Evolutionary conservation across 768 basidiomycete species (phyloP).

Genomic region (Udeniomyces megalosporus): DNA sequence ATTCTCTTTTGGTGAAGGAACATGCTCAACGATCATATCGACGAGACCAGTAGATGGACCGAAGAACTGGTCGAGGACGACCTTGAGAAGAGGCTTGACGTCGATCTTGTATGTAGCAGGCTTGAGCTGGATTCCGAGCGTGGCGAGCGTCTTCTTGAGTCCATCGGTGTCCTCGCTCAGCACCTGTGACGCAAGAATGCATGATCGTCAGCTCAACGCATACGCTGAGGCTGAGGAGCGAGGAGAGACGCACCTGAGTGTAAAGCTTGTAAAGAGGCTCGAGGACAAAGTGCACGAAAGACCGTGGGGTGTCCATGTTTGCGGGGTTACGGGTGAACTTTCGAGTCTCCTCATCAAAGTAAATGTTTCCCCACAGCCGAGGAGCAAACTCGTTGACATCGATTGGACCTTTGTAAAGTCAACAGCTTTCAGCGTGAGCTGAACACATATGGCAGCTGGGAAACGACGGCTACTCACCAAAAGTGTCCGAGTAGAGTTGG

Average conservation of each 20-base stretch:
- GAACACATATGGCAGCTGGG: too few relatives aligned
- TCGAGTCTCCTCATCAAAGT: conserved; percentile 65
- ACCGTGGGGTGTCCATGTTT: conserved; percentile 47
- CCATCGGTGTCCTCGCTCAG: conserved; percentile 84
- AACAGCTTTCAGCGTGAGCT: not conserved
- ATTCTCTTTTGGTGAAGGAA: conserved; percentile 46
- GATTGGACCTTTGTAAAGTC: conserved; percentile 41
- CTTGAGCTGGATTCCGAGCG: conserved; percentile 70
- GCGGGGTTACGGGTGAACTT: conserved; percentile 72
- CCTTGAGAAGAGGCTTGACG: conserved; percentile 81
- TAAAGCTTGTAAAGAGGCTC: conserved; percentile 96
- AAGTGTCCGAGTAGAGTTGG: conserved; percentile 87
- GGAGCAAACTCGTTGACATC: conserved; percentile 74
- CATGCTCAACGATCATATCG: conserved; percentile 76
- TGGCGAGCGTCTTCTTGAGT: conserved; percentile 58
- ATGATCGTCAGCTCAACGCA: too few relatives aligned
- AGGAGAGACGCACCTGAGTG: conserved; percentile 36
- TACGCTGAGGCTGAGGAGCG: too few relatives aligned
- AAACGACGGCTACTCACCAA: conserved; percentile 39
- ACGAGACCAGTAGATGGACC: conserved; percentile 75
- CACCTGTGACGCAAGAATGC: too few relatives aligned
- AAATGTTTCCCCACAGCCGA: conserved; percentile 96
- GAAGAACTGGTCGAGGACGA: conserved; percentile 88
- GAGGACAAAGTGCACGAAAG: conserved; percentile 90
- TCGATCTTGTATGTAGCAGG: conserved; percentile 98